These are phyloP conservation scores for Nigrograna mackinnonii DNA, from an alignment of 2,329 filamentous ascomycete genomes.

Conservation along the genomic window DNA sequence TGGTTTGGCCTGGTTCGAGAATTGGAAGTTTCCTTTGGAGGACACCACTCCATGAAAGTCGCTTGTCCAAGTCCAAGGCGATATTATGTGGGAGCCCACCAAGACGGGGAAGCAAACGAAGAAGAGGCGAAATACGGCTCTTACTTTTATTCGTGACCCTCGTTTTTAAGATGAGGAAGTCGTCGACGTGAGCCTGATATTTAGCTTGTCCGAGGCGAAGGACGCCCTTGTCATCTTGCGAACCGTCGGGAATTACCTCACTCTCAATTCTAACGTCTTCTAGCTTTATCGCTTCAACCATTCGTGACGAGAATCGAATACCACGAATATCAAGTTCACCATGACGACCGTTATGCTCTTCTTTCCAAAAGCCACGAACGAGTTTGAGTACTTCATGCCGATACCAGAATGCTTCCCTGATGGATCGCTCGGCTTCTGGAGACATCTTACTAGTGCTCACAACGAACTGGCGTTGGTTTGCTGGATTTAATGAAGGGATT, in stretches of 20 bases:
- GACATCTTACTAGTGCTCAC: slow-evolving; percentile 80
- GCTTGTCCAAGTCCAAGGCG: slow-evolving; percentile 79
- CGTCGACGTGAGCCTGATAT: slow-evolving; percentile 58
- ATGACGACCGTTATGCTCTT: slow-evolving; percentile 55
- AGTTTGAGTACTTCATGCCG: slow-evolving; percentile 76
- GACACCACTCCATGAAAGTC: slow-evolving; percentile 82
- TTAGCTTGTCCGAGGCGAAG: slow-evolving; percentile 48
- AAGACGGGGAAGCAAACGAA: slow-evolving; percentile 77
- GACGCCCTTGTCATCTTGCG: slow-evolving; percentile 11
- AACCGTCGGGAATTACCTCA: slow-evolving; percentile 25
- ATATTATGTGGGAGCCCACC: slow-evolving; percentile 72
- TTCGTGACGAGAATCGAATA: slow-evolving; percentile 72
- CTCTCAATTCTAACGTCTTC: slow-evolving; percentile 74
- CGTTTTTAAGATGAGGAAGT: slow-evolving; percentile 72
- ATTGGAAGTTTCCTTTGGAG: slow-evolving; percentile 74
- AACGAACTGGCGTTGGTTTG: slow-evolving; percentile 88
- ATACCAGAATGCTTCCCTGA: slow-evolving; percentile 89
- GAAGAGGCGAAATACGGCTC: slow-evolving; percentile 68
- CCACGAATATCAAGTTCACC: slow-evolving; percentile 78
- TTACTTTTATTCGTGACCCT: slow-evolving; percentile 74
- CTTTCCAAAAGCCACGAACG: slow-evolving; percentile 73
- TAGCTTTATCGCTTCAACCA: slow-evolving; percentile 82
- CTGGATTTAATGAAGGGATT: slow-evolving; percentile 79
- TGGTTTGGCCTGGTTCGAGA: slow-evolving; percentile 61
- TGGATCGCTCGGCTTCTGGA: slow-evolving; percentile 76